A percentile compares a stretch with the other conserved stretches of the same genome.
These are phyloP conservation scores for Septoria petroselini DNA, from an alignment of 2,329 filamentous ascomycete species.

Conservation along the genomic window DNA sequence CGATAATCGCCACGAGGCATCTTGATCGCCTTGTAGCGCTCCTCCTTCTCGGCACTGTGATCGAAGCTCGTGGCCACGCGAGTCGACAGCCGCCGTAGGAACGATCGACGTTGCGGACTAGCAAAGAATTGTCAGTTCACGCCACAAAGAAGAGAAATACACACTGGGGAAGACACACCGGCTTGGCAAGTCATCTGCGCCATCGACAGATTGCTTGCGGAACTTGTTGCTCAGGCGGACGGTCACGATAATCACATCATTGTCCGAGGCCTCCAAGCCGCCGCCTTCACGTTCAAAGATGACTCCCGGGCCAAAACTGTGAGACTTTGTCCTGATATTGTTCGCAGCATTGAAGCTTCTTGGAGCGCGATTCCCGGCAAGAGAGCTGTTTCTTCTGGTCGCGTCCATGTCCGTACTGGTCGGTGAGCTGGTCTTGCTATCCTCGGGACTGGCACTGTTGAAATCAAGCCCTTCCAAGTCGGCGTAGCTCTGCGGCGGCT, in stretches of 20 bases:
- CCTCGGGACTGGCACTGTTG: neutral
- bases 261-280: constrained; percentile 20
- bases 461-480: constrained; percentile 13
- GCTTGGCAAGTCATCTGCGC: constrained; percentile 23
- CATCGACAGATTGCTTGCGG: constrained; percentile 20
- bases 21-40: constrained; percentile 32
- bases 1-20: constrained; percentile 35
- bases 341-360: constrained; percentile 10
- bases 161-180: constrained; percentile 15
- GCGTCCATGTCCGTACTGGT: constrained; percentile 7
- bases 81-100: constrained; percentile 32
- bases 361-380: constrained; percentile 18
- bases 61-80: constrained; percentile 22
- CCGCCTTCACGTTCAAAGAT: constrained; percentile 23
- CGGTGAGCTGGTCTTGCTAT: constrained; percentile 8
- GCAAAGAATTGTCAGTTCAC: neutral
- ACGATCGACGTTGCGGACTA: constrained; percentile 29
- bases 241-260: constrained; percentile 33
- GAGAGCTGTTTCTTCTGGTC: constrained; percentile 15
- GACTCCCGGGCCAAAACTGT: constrained; percentile 22
- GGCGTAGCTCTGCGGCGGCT: neutral
- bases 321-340: constrained; percentile 11
- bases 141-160: neutral
- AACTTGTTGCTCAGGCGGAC: constrained; percentile 27
- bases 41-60: constrained; percentile 21